Evolutionary conservation across 2,329 filamentous ascomycete genomes (phyloP), one percentile per base, ranked within the genome.

Genomic region (Ophiostoma sp.): DNA sequence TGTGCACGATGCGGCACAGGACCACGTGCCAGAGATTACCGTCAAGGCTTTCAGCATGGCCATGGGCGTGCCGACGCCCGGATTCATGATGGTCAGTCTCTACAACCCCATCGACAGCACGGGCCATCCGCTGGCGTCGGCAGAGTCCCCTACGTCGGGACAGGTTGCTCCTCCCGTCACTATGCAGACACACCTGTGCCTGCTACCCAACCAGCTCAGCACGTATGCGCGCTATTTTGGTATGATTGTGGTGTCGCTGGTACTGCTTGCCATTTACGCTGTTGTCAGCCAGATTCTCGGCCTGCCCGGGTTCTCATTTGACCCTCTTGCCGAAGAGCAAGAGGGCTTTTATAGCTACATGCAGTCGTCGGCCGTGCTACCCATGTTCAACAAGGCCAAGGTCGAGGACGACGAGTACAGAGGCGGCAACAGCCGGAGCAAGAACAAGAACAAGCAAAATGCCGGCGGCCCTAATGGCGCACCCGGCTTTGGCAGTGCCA

Each of bases 31-130:
- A 67, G 95, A 99, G 78, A 96, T 97, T 73, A 99, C 95, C 0
- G 93, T 98, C 75, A 99, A 99, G 81, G 94, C 90, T 76, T 88
- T 96, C 74, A 96, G 90, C 76, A 97, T 94, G 93, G 93, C 93
- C 23, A 98, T 98, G 95, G 94, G 95, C 10, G 91, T 99, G 0
- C 86, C 92, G 0, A 89, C 86, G 6, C 95, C 95, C 0, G 95
- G 93, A 0, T 95, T 99, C 74, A 82, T 95, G 73, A 88, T 97
- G 81, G 86, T 93, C 57, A 97, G 93, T 77, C 83, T 99, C 70
- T 97, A 93, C 87, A 98, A 99, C 77, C 95, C 95, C 0, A 84
- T 98, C 69, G 90, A 94, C 75, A 81, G 80, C 68, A 78, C 81
- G 66, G 87, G 83, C 68, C 81, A 81, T 27, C 81, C 86, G 1